Percentiles rank a stretch among this genome's conserved stretches.
phyloP scores from a whole-genome alignment of 768 basidiomycete species.

The Rhizopogon sp. region DNA sequence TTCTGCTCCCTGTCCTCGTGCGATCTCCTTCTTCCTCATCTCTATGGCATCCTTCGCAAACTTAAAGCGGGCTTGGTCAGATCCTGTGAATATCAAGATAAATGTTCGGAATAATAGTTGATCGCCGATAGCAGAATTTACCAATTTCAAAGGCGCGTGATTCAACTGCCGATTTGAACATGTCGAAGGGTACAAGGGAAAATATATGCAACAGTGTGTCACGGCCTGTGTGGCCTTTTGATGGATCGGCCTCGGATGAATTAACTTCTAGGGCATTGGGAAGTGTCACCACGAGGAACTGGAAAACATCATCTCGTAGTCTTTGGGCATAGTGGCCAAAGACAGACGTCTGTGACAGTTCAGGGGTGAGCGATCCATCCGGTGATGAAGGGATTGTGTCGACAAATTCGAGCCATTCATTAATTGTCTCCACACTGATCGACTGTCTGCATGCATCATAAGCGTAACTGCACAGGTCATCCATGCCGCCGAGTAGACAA shows the following conservation, averaged over 20 bases:
- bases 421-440: slow-evolving; percentile 70
- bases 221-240: slow-evolving; percentile 40
- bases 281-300: slow-evolving; percentile 71
- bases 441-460: slow-evolving; percentile 75
- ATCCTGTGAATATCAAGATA: slow-evolving; percentile 39
- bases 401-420: slow-evolving; percentile 74
- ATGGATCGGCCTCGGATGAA: slow-evolving; percentile 34
- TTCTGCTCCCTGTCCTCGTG: slow-evolving; percentile 66
- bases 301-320: slow-evolving; percentile 71
- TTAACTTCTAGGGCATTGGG: slow-evolving; percentile 60
- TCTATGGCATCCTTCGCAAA: slow-evolving; percentile 91
- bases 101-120: slow-evolving; percentile 2
- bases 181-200: slow-evolving; percentile 78
- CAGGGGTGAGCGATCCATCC: slow-evolving; percentile 44
- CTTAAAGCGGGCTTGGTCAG: slow-evolving; percentile 84
- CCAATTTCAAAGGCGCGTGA: slow-evolving; percentile 78
- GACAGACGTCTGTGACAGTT: slow-evolving; percentile 48
- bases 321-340: slow-evolving; percentile 76
- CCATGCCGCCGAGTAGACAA: slow-evolving; percentile 82
- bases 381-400: slow-evolving; percentile 45
- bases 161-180: slow-evolving; percentile 81
- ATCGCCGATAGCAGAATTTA: slow-evolving; percentile 28
- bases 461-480: slow-evolving; percentile 74
- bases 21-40: slow-evolving; percentile 71
- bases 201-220: slow-evolving; percentile 72